Percentiles rank a stretch among this genome's conserved stretches.
These are phyloP conservation scores for Dactylellina leptospora DNA, from an alignment of 2,329 filamentous ascomycete genomes.

Conservation along the genomic window DNA sequence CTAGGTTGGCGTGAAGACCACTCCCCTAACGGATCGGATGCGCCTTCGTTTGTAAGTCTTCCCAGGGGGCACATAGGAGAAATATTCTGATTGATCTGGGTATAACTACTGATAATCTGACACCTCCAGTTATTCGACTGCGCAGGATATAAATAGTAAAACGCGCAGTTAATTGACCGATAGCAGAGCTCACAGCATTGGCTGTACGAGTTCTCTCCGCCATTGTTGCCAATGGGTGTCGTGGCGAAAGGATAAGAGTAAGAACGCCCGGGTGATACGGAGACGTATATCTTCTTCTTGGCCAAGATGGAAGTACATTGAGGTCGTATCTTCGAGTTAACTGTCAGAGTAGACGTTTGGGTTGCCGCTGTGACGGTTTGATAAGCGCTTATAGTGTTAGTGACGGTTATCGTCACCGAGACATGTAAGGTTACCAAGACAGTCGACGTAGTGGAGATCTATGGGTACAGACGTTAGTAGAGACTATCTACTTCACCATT, in stretches of 20 bases:
- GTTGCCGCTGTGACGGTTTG: constrained; percentile 12
- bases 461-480: neutral
- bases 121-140: neutral
- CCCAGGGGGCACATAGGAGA: constrained; percentile 13
- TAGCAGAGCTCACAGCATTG: constrained; percentile 29
- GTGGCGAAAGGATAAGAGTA: constrained; percentile 20
- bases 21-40: neutral
- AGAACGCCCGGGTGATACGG: neutral
- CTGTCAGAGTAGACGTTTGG: constrained; percentile 13
- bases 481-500: neutral
- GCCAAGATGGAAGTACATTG: constrained; percentile 21
- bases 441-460: constrained; percentile 17
- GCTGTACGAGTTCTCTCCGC: constrained; percentile 14
- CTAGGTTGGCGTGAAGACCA: neutral
- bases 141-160: constrained; percentile 4
- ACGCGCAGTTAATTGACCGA: neutral
- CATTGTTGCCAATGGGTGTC: constrained; percentile 1
- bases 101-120: constrained; percentile 11
- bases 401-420: constrained; percentile 8
- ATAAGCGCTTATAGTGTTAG: neutral
- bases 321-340: constrained; percentile 10
- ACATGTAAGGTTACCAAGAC: constrained; percentile 7
- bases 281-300: constrained; percentile 9
- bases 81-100: neutral
- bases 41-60: constrained; percentile 18